A percentile compares a stretch with the other conserved stretches of the same genome.
Conservation (phyloP, 805 yeast species). For the Cyberlindnera misumaiensis region DNA sequence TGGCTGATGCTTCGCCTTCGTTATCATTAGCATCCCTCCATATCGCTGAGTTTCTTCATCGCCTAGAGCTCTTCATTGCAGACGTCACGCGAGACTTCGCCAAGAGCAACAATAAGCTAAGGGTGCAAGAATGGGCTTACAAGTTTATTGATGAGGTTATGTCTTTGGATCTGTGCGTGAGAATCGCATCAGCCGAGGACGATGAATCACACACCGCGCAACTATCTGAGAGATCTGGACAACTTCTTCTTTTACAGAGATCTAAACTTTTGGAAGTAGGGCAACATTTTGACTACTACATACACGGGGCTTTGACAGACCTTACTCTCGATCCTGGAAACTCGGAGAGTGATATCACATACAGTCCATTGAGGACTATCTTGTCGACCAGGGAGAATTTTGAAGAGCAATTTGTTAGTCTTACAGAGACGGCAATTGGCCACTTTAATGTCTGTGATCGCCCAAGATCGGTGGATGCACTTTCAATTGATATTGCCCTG, state of each 20-base stretch:
- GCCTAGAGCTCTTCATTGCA: slow-evolving; percentile 30
- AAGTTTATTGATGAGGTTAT: slow-evolving; percentile 37
- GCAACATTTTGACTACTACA: slow-evolving; percentile 19
- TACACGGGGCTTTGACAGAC: slow-evolving; percentile 27
- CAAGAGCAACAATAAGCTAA: slow-evolving; percentile 17
- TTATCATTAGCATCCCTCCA: slow-evolving; percentile 36
- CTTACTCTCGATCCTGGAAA: not conserved
- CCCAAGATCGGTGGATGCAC: slow-evolving; percentile 60
- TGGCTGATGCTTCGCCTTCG: slow-evolving; percentile 31
- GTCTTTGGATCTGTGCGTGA: slow-evolving; percentile 15
- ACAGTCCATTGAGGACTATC: slow-evolving; percentile 13
- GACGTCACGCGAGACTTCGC: slow-evolving; percentile 24
- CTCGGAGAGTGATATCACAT: slow-evolving; percentile 2
- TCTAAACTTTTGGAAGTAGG: slow-evolving; percentile 34
- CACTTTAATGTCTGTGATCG: slow-evolving; percentile 47
- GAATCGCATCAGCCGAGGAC: slow-evolving; percentile 13
- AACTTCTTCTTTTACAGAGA: slow-evolving; percentile 41
- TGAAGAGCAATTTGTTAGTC: slow-evolving; percentile 35
- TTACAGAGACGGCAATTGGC: slow-evolving; percentile 51
- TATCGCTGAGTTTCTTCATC: slow-evolving; percentile 32
- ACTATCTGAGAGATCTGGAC: slow-evolving; percentile 38
- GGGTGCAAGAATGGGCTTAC: slow-evolving; percentile 35
- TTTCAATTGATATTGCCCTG: slow-evolving; percentile 75
- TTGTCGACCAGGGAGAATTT: slow-evolving; percentile 31
- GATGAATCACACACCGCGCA: slow-evolving; percentile 20